Conservation (phyloP, 805 yeast genomes). For the Ascoidea asiatica region DNA sequence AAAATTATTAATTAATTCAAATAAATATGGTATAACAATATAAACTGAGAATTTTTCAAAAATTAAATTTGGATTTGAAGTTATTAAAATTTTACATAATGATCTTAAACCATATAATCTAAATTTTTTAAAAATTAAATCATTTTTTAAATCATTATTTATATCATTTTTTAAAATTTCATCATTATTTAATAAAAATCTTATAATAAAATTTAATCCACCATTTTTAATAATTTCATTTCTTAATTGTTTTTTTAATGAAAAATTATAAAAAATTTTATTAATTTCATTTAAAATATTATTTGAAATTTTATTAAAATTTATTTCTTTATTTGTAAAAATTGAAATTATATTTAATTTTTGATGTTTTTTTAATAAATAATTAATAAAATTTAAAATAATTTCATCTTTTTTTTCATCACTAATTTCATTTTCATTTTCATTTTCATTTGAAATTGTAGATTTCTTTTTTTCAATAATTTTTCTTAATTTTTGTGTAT, state of each 20-base stretch:
- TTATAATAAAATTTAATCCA: slow-evolving; percentile 23
- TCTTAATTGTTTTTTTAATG: slow-evolving; percentile 16
- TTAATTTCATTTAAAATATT: slow-evolving; percentile 19
- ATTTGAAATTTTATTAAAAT: slow-evolving; percentile 8
- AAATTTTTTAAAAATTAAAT: slow-evolving; percentile 3
- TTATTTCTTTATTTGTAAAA: slow-evolving; percentile 2
- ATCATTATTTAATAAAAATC: slow-evolving; percentile 23
- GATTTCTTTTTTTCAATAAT: too few relatives aligned
- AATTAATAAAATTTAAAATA: slow-evolving; percentile 15
- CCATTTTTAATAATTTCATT: slow-evolving; percentile 33
- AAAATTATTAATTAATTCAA: slow-evolving; percentile 32
- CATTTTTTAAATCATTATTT: background rate
- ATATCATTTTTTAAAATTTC: slow-evolving; percentile 13
- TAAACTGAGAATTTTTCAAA: slow-evolving; percentile 25
- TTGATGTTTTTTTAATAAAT: background rate
- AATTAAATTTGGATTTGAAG: slow-evolving; percentile 27
- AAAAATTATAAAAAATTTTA: slow-evolving; percentile 21
- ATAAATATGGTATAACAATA: slow-evolving; percentile 33
- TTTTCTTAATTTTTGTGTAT: background rate
- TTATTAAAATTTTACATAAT: slow-evolving; percentile 30
- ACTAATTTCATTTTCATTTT: slow-evolving; percentile 7
- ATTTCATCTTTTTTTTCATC: background rate
- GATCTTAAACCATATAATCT: slow-evolving; percentile 25
- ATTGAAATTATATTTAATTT: slow-evolving; percentile 7
- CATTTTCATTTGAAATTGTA: background rate